Percentiles rank a stretch among this genome's conserved stretches.
Conservation (phyloP, 345 rosid genomes). For the Eucalyptus globulus region DNA sequence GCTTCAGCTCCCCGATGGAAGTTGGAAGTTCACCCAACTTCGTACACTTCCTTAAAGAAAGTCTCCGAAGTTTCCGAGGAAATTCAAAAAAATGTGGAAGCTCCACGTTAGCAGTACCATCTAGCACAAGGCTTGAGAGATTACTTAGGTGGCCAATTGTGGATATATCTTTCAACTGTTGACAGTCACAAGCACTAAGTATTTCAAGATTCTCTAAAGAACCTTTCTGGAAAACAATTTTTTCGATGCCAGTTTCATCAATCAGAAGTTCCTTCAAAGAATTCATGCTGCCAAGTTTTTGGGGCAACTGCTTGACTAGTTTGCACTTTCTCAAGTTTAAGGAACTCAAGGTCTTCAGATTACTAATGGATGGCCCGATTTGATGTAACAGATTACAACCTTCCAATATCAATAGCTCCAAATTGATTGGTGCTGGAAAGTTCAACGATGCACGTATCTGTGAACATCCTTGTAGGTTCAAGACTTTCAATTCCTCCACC, state of each 20-base stretch:
- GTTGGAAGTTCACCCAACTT: too few relatives aligned
- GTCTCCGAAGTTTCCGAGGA: too few relatives aligned
- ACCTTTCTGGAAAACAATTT: not conserved
- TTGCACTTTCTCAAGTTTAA: not conserved
- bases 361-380: not conserved
- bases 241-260: not conserved
- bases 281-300: not conserved
- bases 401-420: not conserved
- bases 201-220: not conserved
- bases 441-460: not conserved
- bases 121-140: not conserved
- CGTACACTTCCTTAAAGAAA: too few relatives aligned
- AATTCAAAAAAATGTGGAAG: not conserved
- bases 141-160: not conserved
- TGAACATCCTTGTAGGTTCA: not conserved
- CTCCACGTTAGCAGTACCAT: not conserved
- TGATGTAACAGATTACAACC: not conserved
- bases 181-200: not conserved
- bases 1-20: too few relatives aligned
- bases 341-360: not conserved
- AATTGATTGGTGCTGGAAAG: not conserved
- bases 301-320: not conserved
- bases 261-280: not conserved
- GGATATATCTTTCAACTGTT: not conserved
- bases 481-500: not conserved